Evolutionary conservation across 108 stramenopile genomes (phyloP).

Genomic region (Pseudonitzschia pungens): DNA sequence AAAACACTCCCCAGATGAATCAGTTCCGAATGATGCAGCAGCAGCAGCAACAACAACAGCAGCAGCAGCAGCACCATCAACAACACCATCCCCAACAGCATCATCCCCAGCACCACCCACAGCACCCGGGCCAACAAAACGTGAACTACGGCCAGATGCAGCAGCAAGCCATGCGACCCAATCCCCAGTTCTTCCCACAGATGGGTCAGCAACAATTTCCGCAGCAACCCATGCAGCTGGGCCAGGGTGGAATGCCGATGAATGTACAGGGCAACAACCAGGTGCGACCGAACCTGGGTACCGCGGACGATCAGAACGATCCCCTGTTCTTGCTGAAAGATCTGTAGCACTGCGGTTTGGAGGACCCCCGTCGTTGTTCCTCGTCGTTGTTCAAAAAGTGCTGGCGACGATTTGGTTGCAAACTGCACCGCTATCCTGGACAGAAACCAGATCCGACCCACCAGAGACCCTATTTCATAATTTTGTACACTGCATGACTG

Average conservation of each 20-base stretch:
- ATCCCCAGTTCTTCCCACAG: constrained; percentile 22
- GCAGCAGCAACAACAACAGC: constrained; percentile 39
- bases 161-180: constrained; percentile 33
- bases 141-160: constrained; percentile 17
- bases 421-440: too few relatives aligned
- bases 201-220: constrained; percentile 23
- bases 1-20: constrained; percentile 22
- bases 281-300: neutral
- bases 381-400: too few relatives aligned
- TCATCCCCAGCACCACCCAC: constrained; percentile 9
- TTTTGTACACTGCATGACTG: too few relatives aligned
- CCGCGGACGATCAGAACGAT: constrained; percentile 34
- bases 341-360: neutral
- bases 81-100: constrained; percentile 20
- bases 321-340: constrained; percentile 43
- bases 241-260: constrained; percentile 28
- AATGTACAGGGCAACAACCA: constrained; percentile 11
- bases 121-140: constrained; percentile 12
- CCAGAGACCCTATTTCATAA: too few relatives aligned
- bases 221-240: constrained; percentile 23
- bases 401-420: too few relatives aligned
- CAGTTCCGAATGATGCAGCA: constrained; percentile 43
- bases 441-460: too few relatives aligned
- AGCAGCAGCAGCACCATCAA: constrained; percentile 17
- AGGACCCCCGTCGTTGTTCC: too few relatives aligned